Conservation (phyloP, 495 filamentous ascomycete species). For the Copromyces sp. region DNA sequence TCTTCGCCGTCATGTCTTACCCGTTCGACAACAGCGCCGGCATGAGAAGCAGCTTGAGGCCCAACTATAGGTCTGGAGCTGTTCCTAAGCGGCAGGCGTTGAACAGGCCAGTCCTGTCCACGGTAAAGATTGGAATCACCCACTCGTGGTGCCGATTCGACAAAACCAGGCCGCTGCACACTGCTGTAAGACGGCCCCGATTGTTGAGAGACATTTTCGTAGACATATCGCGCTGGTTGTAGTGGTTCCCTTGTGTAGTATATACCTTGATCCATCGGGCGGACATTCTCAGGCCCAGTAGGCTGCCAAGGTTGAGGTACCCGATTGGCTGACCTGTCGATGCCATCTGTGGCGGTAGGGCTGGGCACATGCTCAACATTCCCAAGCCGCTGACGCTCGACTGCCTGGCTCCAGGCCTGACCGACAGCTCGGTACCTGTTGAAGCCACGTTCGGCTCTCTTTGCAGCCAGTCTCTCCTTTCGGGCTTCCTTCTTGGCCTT, state of each 20-base stretch:
- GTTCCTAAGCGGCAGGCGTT: background rate
- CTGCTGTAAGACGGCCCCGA: background rate
- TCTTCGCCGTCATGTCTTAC: slow-evolving; percentile 15
- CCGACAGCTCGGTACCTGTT: slow-evolving; percentile 29
- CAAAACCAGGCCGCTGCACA: background rate
- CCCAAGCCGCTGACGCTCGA: slow-evolving; percentile 17
- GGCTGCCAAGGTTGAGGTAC: slow-evolving; percentile 2
- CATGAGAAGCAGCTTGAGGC: background rate
- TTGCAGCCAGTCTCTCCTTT: slow-evolving; percentile 8
- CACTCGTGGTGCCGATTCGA: background rate
- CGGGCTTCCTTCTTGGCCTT: slow-evolving; percentile 14
- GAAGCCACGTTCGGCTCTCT: slow-evolving; percentile 23
- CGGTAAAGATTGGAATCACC: background rate
- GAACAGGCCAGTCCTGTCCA: background rate
- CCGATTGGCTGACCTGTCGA: slow-evolving; percentile 3
- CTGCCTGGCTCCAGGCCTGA: slow-evolving; percentile 23
- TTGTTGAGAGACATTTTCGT: background rate
- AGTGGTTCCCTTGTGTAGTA: slow-evolving; percentile 1
- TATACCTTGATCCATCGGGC: background rate
- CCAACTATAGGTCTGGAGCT: slow-evolving; percentile 15
- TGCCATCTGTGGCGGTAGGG: background rate
- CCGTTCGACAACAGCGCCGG: slow-evolving; percentile 3
- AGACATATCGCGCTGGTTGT: background rate
- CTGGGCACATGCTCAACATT: slow-evolving; percentile 1
- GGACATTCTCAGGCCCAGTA: background rate